Conservation (phyloP, 1,139 yeast species). For the Scheffersomyces quercinus region DNA sequence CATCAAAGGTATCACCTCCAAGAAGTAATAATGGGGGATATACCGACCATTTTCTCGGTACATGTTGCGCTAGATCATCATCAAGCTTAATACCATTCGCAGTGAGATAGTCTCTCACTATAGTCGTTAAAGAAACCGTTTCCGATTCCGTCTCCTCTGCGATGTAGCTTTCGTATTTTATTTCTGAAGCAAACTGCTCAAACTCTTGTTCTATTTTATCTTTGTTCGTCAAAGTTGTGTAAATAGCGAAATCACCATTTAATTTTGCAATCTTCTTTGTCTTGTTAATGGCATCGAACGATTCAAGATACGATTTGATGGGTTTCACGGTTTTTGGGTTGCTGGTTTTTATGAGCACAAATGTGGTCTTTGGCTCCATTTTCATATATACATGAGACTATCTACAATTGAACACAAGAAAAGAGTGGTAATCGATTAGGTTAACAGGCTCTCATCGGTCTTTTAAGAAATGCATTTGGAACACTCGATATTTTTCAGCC, state of each 20-base stretch:
- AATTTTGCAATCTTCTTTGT: constrained; percentile 21
- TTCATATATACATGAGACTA: too few species aligned
- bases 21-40: constrained; percentile 71
- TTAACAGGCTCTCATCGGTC: too few species aligned
- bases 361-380: not conserved
- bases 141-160: not conserved
- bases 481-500: too few species aligned
- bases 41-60: constrained; percentile 59
- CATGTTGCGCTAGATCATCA: not conserved
- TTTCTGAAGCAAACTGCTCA: not conserved
- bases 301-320: constrained; percentile 27
- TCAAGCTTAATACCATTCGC: not conserved
- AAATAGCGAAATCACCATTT: constrained; percentile 12
- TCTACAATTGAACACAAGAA: too few species aligned
- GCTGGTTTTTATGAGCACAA: constrained; percentile 1
- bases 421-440: too few species aligned
- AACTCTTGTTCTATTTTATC: not conserved
- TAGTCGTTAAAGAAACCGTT: not conserved
- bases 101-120: not conserved
- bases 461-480: too few species aligned
- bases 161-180: not conserved
- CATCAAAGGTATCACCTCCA: constrained; percentile 42
- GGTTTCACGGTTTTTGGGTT: constrained; percentile 23
- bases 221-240: constrained; percentile 7
- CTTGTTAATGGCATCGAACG: constrained; percentile 19